These are phyloP conservation scores for Leccinum ochraceum DNA, from an alignment of 768 basidiomycete species.

Conservation along the genomic window DNA sequence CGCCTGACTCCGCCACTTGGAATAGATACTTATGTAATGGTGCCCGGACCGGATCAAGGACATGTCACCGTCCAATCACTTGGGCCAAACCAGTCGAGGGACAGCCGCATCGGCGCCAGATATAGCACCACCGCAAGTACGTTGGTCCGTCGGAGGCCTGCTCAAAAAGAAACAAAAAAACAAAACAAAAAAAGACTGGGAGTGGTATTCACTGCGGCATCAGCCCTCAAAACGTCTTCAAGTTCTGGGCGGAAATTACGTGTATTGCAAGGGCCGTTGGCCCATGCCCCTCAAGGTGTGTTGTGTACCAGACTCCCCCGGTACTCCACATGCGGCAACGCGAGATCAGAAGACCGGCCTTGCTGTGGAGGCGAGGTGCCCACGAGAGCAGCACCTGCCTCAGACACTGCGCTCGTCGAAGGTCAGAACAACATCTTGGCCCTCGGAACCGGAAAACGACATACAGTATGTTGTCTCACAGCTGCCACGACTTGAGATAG, in stretches of 20 bases:
- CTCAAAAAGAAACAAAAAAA: slow-evolving; percentile 6
- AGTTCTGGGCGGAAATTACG: slow-evolving; percentile 26
- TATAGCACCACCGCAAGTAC: not conserved
- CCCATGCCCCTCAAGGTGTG: not conserved
- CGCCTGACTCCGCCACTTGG: slow-evolving; percentile 12
- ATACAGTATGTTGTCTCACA: slow-evolving; percentile 1
- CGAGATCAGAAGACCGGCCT: slow-evolving; percentile 14
- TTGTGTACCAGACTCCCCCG: not conserved
- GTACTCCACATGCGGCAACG: slow-evolving; percentile 7
- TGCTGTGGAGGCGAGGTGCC: slow-evolving; percentile 22
- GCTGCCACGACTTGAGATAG: slow-evolving; percentile 8
- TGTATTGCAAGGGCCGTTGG: slow-evolving; percentile 14
- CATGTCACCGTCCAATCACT: not conserved
- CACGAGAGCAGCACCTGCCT: slow-evolving; percentile 12
- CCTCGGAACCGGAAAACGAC: slow-evolving; percentile 27
- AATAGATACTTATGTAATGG: slow-evolving; percentile 4
- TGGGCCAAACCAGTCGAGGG: no score
- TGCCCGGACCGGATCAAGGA: slow-evolving; percentile 3
- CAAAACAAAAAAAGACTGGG: not conserved
- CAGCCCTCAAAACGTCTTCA: slow-evolving; percentile 2
- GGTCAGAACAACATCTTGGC: slow-evolving; percentile 11
- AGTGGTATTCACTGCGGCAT: slow-evolving; percentile 6
- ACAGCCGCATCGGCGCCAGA: not conserved
- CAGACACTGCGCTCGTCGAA: slow-evolving; percentile 10
- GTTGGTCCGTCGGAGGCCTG: slow-evolving; percentile 1